phyloP scores from a whole-genome alignment of 208 protist species.

The Trypanosoma cruzi region DNA sequence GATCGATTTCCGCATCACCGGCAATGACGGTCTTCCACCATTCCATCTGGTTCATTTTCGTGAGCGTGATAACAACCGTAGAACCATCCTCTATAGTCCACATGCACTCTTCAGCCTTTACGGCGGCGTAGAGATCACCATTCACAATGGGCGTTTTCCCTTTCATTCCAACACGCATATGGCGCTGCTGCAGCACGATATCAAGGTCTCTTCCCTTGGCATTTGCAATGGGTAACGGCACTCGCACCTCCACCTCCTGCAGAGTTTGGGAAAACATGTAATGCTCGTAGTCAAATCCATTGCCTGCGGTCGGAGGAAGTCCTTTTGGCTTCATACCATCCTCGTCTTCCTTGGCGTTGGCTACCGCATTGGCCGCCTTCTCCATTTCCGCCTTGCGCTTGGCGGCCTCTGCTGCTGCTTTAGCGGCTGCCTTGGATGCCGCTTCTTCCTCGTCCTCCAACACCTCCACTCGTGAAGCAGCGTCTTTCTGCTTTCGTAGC shows the following conservation, averaged over 20 bases:
- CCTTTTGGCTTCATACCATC: slow-evolving; percentile 80
- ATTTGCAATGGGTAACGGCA: slow-evolving; percentile 68
- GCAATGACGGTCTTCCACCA: slow-evolving; percentile 93
- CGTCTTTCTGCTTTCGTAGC: slow-evolving; percentile 20
- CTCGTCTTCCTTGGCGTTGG: slow-evolving; percentile 44
- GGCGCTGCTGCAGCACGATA: slow-evolving; percentile 63
- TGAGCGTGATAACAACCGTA: slow-evolving; percentile 84
- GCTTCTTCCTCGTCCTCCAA: slow-evolving; percentile 75
- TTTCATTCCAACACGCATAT: slow-evolving; percentile 82
- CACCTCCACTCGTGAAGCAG: slow-evolving; percentile 75
- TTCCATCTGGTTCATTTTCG: slow-evolving; percentile 92
- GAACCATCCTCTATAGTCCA: slow-evolving; percentile 94
- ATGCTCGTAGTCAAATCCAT: slow-evolving; percentile 89
- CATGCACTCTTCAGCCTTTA: slow-evolving; percentile 88
- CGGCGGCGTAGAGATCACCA: slow-evolving; percentile 70
- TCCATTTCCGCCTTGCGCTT: slow-evolving; percentile 61
- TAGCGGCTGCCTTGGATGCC: slow-evolving; percentile 33
- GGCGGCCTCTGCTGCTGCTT: slow-evolving; percentile 43
- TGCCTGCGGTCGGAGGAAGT: slow-evolving; percentile 72
- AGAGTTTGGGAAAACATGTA: slow-evolving; percentile 92
- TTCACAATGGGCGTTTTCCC: slow-evolving; percentile 82
- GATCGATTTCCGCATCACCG: slow-evolving; percentile 91
- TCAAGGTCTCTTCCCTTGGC: slow-evolving; percentile 81
- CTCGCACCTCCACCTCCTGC: slow-evolving; percentile 88
- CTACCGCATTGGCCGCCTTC: slow-evolving; percentile 42